Conservation (phyloP, 2,329 filamentous ascomycete genomes). For the Cladobotryum mycophilum region DNA sequence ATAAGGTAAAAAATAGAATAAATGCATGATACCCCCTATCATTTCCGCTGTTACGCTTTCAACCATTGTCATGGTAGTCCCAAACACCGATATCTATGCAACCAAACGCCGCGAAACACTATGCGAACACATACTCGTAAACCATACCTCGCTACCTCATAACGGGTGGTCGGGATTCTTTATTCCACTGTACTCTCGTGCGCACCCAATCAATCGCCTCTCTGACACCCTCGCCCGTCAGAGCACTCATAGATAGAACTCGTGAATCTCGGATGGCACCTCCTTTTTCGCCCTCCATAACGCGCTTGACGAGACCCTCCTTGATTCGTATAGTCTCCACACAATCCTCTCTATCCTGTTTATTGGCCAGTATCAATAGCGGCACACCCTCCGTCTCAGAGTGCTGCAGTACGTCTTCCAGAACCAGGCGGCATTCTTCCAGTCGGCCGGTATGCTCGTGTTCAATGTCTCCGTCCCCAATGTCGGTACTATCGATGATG, state of each 20-base stretch:
- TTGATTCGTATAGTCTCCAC: conserved; percentile 97
- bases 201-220: conserved; percentile 98
- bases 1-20: conserved; percentile 12
- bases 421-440: conserved; percentile 81
- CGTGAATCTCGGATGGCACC: conserved; percentile 80
- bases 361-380: conserved; percentile 87
- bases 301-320: conserved; percentile 88
- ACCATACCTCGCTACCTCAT: conserved; percentile 60
- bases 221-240: conserved; percentile 78
- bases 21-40: conserved; percentile 24
- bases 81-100: conserved; percentile 8
- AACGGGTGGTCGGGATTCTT: conserved; percentile 82
- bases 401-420: conserved; percentile 84
- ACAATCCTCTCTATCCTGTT: conserved; percentile 95
- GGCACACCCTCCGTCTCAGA: conserved; percentile 88
- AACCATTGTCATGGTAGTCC: background rate
- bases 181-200: conserved; percentile 92
- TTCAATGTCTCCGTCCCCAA: conserved; percentile 72
- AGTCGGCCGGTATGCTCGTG: conserved; percentile 52
- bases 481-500: conserved; percentile 91
- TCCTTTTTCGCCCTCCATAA: conserved; percentile 91
- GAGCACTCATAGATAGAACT: conserved; percentile 84
- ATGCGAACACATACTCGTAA: background rate
- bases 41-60: conserved; percentile 3
- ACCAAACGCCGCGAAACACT: conserved; percentile 7